Evolutionary conservation across 2,329 filamentous ascomycete genomes (phyloP).

Genomic region (Pyrenophora teres): DNA sequence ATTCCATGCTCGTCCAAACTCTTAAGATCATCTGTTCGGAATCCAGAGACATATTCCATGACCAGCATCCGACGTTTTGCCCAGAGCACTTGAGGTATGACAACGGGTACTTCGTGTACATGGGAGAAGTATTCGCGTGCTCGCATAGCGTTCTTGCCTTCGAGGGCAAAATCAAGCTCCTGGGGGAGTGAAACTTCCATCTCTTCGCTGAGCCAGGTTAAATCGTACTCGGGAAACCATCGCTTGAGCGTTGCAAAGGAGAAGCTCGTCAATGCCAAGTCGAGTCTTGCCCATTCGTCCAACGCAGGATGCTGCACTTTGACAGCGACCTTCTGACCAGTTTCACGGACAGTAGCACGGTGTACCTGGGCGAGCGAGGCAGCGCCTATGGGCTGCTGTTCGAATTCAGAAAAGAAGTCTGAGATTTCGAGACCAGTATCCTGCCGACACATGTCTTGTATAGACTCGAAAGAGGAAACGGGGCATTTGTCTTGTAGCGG

Average conservation of each 20-base stretch:
- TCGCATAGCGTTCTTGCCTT: slow-evolving; percentile 81
- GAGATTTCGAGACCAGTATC: slow-evolving; percentile 81
- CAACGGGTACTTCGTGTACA: slow-evolving; percentile 74
- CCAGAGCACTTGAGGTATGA: slow-evolving; percentile 90
- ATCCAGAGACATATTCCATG: slow-evolving; percentile 90
- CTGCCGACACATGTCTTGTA: slow-evolving; percentile 80
- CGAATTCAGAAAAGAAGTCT: slow-evolving; percentile 87
- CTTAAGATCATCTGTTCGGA: slow-evolving; percentile 83
- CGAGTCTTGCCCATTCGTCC: slow-evolving; percentile 86
- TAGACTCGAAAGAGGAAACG: slow-evolving; percentile 84
- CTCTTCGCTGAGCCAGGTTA: slow-evolving; percentile 92
- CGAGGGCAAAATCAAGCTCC: slow-evolving; percentile 86
- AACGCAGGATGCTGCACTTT: slow-evolving; percentile 94
- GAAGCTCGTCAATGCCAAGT: slow-evolving; percentile 82
- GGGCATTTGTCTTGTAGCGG: slow-evolving; percentile 95
- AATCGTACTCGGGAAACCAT: slow-evolving; percentile 96
- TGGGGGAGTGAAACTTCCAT: slow-evolving; percentile 90
- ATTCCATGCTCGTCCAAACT: slow-evolving; percentile 87
- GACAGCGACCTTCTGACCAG: slow-evolving; percentile 85
- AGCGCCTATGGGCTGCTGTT: slow-evolving; percentile 79
- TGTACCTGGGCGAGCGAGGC: slow-evolving; percentile 96
- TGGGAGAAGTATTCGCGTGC: slow-evolving; percentile 80
- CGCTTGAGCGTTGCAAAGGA: slow-evolving; percentile 88
- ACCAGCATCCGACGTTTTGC: slow-evolving; percentile 86
- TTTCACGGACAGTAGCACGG: slow-evolving; percentile 79